Conservation (phyloP, 192 early-diverging fungal genomes). For the Gigaspora rosea region DNA sequence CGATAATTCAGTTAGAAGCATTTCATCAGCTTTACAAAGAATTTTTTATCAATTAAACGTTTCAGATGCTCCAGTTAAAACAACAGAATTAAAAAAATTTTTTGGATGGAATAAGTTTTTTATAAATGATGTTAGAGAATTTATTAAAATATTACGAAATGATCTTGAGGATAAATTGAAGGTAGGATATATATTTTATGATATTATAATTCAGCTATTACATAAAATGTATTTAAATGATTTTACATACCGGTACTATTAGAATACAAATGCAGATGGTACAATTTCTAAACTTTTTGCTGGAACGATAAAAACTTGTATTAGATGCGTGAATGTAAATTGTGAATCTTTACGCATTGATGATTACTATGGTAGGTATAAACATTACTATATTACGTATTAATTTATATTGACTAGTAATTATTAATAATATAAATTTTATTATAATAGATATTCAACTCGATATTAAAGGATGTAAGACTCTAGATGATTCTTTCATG, state of each 20-base stretch:
- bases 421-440: background rate
- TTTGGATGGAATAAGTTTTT: slow-evolving; percentile 96
- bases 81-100: slow-evolving; percentile 92
- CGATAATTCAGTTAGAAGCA: slow-evolving; percentile 85
- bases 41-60: slow-evolving; percentile 48
- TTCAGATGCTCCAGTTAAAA: slow-evolving; percentile 93
- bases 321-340: slow-evolving; percentile 75
- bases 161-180: slow-evolving; percentile 98
- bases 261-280: slow-evolving; percentile 89
- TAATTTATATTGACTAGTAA: background rate
- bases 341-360: slow-evolving; percentile 69
- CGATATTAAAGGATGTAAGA: slow-evolving; percentile 93
- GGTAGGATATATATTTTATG: slow-evolving; percentile 42
- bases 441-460: slow-evolving; percentile 83
- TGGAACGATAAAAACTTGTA: slow-evolving; percentile 97
- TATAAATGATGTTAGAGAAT: slow-evolving; percentile 98
- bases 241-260: too few relatives aligned
- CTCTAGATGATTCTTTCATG: slow-evolving; percentile 84
- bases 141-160: slow-evolving; percentile 95
- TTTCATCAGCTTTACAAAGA: slow-evolving; percentile 89
- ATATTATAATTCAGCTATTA: too few relatives aligned
- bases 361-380: slow-evolving; percentile 80
- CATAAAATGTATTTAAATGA: too few relatives aligned
- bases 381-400: background rate
- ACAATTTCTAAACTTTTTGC: slow-evolving; percentile 89